These are phyloP conservation scores for Actinomucor elegans DNA, from an alignment of 371 early-diverging fungal species.

Conservation along the genomic window DNA sequence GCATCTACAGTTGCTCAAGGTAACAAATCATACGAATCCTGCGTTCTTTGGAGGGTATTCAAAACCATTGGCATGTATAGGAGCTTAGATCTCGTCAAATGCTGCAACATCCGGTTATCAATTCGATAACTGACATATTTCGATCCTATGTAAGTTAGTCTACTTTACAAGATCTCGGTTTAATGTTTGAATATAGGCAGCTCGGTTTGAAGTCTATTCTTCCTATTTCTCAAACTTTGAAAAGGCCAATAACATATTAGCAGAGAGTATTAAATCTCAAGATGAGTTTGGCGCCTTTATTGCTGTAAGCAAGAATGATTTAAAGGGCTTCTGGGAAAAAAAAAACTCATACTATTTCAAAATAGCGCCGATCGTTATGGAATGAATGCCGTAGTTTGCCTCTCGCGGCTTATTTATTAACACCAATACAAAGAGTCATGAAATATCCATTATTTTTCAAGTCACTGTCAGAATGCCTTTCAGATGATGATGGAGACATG, in stretches of 20 bases:
- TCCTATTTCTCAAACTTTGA: constrained; percentile 41
- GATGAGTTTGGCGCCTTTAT: constrained; percentile 35
- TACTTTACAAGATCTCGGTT: too few species aligned
- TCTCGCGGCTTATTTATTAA: constrained; percentile 36
- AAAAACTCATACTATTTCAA: too few species aligned
- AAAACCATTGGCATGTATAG: not conserved
- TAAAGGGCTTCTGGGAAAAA: too few species aligned
- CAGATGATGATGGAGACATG: not conserved
- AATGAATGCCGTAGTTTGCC: constrained; percentile 37
- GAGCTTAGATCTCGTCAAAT: constrained; percentile 26
- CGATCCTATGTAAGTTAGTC: constrained; percentile 21
- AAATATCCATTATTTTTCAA: constrained; percentile 48
- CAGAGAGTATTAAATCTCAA: constrained; percentile 15
- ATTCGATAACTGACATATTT: constrained; percentile 31
- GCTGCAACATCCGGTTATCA: constrained; percentile 23
- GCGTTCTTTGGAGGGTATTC: not conserved
- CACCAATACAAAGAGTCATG: constrained; percentile 43
- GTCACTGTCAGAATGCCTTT: constrained; percentile 15
- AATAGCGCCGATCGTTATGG: constrained; percentile 31
- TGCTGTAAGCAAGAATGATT: constrained; percentile 13
- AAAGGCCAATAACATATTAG: constrained; percentile 30
- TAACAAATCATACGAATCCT: not conserved
- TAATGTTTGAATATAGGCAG: constrained; percentile 6
- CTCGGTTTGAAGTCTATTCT: constrained; percentile 14
- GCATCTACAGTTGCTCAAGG: constrained; percentile 37